These are phyloP conservation scores for Cyclotella atomus DNA, from an alignment of 108 stramenopile species.

Conservation along the genomic window DNA sequence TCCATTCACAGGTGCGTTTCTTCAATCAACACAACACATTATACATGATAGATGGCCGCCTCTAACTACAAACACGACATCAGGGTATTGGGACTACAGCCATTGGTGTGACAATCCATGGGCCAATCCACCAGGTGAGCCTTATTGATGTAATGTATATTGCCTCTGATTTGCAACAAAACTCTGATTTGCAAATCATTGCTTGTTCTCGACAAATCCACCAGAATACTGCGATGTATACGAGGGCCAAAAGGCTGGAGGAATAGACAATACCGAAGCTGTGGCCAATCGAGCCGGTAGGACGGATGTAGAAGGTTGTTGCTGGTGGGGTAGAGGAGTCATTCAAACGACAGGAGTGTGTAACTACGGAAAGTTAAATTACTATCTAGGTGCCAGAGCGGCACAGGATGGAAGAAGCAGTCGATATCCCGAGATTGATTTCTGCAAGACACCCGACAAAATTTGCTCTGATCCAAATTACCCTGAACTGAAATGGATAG, in stretches of 20 bases:
- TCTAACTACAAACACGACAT: too few species aligned
- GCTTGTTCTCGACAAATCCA: too few species aligned
- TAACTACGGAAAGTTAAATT: slow-evolving; percentile 27
- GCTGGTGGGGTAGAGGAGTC: slow-evolving; percentile 19
- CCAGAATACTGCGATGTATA: slow-evolving; percentile 44
- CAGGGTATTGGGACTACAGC: slow-evolving; percentile 12
- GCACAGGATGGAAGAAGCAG: slow-evolving; percentile 8
- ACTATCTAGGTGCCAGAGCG: slow-evolving; percentile 21
- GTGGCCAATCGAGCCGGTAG: slow-evolving; percentile 24
- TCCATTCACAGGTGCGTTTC: slow-evolving; percentile 13
- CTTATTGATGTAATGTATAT: too few species aligned
- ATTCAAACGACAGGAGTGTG: slow-evolving; percentile 48
- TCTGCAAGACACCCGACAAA: slow-evolving; percentile 23
- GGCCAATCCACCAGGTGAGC: too few species aligned
- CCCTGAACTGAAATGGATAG: slow-evolving; percentile 27
- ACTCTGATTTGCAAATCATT: too few species aligned
- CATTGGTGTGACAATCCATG: slow-evolving; percentile 35
- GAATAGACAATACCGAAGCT: slow-evolving; percentile 16
- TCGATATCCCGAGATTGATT: slow-evolving; percentile 20
- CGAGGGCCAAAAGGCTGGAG: slow-evolving; percentile 41
- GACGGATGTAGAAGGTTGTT: slow-evolving; percentile 48
- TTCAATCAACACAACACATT: too few species aligned
- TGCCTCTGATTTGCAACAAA: too few species aligned
- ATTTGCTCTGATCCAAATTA: slow-evolving; percentile 1
- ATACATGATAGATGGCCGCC: too few species aligned